Base-by-base conservation (phyloP, 306 rosid genomes). In the Bauhinia variegata region DNA sequence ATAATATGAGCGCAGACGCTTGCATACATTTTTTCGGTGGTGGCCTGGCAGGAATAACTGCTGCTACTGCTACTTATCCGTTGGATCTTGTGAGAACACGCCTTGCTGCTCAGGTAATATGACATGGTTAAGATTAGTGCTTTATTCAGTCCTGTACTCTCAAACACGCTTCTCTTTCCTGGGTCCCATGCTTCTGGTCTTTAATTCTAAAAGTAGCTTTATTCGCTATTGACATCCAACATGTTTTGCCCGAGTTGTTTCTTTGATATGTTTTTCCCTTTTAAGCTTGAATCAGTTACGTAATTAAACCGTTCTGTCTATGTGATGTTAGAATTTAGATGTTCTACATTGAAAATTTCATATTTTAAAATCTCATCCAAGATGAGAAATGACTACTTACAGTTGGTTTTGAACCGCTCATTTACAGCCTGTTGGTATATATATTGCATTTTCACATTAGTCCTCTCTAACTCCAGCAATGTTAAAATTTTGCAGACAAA, bases 71-170 rank as follows among this genome's bases (percentile, higher is more conserved):
- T 65, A 69, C 92, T 13, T 84, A 87, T 59, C 92, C 92, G 1
- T 54, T 87, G 75, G 89, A 87, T 71, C 89, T 87, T 44, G 92
- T 84, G 28, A 87, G 92, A 68, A 87, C 92, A 10, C 84, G 89
- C 46, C 87, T 84, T 65, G 92, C 92, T 62, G 85, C 86, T 63
- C 92, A 87, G 87, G 92, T 87, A 72, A 64, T 23, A 23, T 23
- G 2, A 23, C 1, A 23, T 23, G 71, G 44, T 60, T 16, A 18
- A 13, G 9, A 23, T 11, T 68, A 16, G 12, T 30, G 6, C 14
- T 48, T 49, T 49, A 3, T 28, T 31, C 39, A 5, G 17, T 49
- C 41, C 19, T 38, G 38, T 39, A 4, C 16, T 56, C 14, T 30
- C 9, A 11, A 15, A 6, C 10, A 12, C 18, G 4, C 6, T 15